Base-by-base conservation (phyloP, 768 basidiomycete species). In the Kwoniella mangroviensis region DNA sequence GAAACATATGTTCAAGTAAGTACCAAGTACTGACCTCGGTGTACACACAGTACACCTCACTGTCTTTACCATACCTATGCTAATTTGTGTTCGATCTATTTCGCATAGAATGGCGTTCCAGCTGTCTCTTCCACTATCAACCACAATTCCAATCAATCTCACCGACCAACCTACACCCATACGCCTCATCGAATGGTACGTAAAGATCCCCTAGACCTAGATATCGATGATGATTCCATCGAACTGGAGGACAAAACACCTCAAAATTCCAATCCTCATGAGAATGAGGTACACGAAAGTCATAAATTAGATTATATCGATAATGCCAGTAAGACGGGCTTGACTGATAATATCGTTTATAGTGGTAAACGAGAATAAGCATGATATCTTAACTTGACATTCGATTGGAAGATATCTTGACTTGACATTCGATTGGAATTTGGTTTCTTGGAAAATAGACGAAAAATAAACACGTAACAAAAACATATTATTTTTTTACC, bases 1-100 rank as follows among this genome's bases (percentile, higher is more conserved):
- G 64, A 65, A 26, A 65, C 64, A 3, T 56, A 42, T 41, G 54
- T 65, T n/a, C 53, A 55, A n/a, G 64, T 65, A 34, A 65, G 64
- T 54, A 54, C 11, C 22, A 54, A 0, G 34, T 49, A 17, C 3
- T 17, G 15, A 4, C 45, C 45, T 13, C 1, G 15, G 1, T 49
- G 45, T 19, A 49, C 34, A 34, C 34, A 34, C 34, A 34, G 34
- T 34, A 34, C 34, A 7, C 34, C 6, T 34, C 34, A 34, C 34
- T 34, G 34, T 34, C 34, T 34, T 34, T 34, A 7, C 34, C 9
- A 34, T 34, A 34, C 34, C 34, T 34, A 34, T 34, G 3, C 34
- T 34, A 1, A 34, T 34, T 7, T 34, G 34, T 34, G 34, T 34
- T 34, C 34, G 34, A 34, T 34, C 34, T 34, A 7, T 1, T 34